These are phyloP conservation scores for Selaginella moellendorffii DNA, from an alignment of 75 land plant genomes.

Conservation along the genomic window DNA sequence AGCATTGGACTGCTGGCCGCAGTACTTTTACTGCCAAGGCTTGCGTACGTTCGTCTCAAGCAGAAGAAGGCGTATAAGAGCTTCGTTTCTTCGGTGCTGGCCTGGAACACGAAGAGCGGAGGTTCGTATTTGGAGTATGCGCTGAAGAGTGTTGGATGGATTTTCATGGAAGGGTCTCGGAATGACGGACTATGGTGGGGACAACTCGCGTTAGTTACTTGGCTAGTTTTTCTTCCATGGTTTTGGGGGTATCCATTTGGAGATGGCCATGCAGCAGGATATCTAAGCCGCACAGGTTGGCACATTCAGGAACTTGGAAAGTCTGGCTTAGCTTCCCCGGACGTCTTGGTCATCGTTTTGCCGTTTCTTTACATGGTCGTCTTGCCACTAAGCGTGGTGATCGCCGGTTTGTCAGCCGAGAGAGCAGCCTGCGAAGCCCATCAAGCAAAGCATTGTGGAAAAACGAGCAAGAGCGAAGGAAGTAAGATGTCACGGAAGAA, in stretches of 20 bases:
- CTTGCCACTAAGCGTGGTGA: slow-evolving; percentile 40
- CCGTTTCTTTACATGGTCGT: slow-evolving; percentile 56
- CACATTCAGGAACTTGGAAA: background rate
- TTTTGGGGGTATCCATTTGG: slow-evolving; percentile 52
- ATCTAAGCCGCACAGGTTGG: slow-evolving; percentile 81
- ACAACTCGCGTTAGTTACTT: slow-evolving; percentile 30
- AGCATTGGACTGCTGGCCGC: slow-evolving; percentile 16
- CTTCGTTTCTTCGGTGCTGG: slow-evolving; percentile 13
- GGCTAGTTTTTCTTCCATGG: slow-evolving; percentile 70
- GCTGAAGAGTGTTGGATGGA: slow-evolving; percentile 10
- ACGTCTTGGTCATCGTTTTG: slow-evolving; percentile 68
- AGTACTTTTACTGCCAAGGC: slow-evolving; percentile 42
- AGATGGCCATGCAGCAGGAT: slow-evolving; percentile 32
- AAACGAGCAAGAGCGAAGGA: slow-evolving; percentile 19
- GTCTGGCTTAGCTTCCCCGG: slow-evolving; percentile 54
- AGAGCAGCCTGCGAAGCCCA: slow-evolving; percentile 30
- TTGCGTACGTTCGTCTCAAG: slow-evolving; percentile 16
- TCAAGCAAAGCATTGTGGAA: background rate
- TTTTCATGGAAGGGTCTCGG: slow-evolving; percentile 16
- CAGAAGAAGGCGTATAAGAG: slow-evolving; percentile 11
- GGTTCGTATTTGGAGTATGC: background rate
- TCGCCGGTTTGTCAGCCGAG: slow-evolving; percentile 49
- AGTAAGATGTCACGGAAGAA: slow-evolving; percentile 29
- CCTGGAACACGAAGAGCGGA: slow-evolving; percentile 6
- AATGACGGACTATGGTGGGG: slow-evolving; percentile 34